phyloP scores from a whole-genome alignment of 257 asterid species.

The Fraxinus anomala region DNA sequence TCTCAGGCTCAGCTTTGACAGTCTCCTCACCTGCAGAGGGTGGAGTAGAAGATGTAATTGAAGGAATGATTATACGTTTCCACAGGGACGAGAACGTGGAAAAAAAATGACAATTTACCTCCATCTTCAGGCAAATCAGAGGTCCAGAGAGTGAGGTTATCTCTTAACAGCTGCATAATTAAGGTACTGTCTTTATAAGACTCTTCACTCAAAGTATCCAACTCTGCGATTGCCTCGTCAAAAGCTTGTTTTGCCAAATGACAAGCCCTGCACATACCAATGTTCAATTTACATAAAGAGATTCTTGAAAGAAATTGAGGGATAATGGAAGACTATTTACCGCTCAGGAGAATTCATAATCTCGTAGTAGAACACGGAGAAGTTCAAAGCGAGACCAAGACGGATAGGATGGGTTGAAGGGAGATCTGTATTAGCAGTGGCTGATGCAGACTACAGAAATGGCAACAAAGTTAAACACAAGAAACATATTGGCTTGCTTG shows the following conservation, averaged over 20 bases:
- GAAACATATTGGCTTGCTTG: slow-evolving; percentile 11
- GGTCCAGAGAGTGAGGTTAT: slow-evolving; percentile 93
- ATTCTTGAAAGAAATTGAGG: not conserved
- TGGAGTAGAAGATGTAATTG: not conserved
- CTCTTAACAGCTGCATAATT: slow-evolving; percentile 94
- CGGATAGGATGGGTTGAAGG: slow-evolving; percentile 93
- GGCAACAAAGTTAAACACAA: slow-evolving; percentile 17
- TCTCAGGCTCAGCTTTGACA: not conserved
- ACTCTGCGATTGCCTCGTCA: slow-evolving; percentile 88
- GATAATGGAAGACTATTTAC: slow-evolving; percentile 32
- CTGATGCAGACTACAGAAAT: slow-evolving; percentile 62
- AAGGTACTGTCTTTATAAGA: slow-evolving; percentile 94
- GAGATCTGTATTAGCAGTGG: slow-evolving; percentile 67
- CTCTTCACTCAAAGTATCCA: slow-evolving; percentile 90
- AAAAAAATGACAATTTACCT: slow-evolving; percentile 37
- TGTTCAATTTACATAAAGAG: not conserved
- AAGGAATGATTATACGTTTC: not conserved
- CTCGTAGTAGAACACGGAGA: slow-evolving; percentile 85
- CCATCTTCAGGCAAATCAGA: slow-evolving; percentile 96
- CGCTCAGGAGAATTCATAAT: slow-evolving; percentile 90
- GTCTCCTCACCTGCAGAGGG: not conserved
- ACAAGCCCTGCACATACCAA: slow-evolving; percentile 70
- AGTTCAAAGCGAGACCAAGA: slow-evolving; percentile 90
- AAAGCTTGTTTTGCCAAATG: slow-evolving; percentile 95
- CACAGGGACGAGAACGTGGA: not conserved